Evolutionary conservation across 805 yeast species (phyloP), one percentile per base, ranked within the genome.

Genomic region (Isabelozyma gotoi): DNA sequence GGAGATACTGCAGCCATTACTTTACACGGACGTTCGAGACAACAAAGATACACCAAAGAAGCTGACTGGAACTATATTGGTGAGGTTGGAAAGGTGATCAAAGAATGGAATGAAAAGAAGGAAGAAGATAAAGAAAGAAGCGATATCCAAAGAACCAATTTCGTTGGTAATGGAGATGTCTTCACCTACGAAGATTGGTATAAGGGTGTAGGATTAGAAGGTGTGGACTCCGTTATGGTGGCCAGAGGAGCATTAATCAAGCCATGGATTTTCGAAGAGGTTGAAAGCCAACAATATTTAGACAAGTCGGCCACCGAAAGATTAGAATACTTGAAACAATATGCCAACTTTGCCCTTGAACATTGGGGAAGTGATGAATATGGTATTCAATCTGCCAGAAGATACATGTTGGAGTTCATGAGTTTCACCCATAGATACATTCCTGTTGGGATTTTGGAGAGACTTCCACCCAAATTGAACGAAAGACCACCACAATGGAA

Each of bases 361-460:
- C 98, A 94, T 65, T 94, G 99, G 98, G 99, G 99, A 4, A 77
- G 96, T 0, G 99, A 94, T 60, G 96, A 88, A 55, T 92, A 84
- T 63, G 99, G 99, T 33, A 78, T 94, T 43, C 85, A 88, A 45
- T 81, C 81, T 51, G 84, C 96, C 11, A 82, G 99, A 65, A 76
- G 98, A 56, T 94, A 81, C 65, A 71, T 92, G 75, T 92, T 97
- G 68, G 99, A 94, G 66, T 94, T 89, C 64, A 73, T 94, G 60
- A 86, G 96, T 38, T 94, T 94, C 65, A 88, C 96, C 53, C 96
- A 94, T 61, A 74, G 99, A 53, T 94, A 94, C 63, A 81, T 92
- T 42, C 99, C 99, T 6, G 84, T 89, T 51, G 99, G 98, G 1
- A 83, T 94, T 36, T 76, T 94, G 53, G 98, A 91, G 62, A 77